Base-by-base conservation (phyloP, 2,329 filamentous ascomycete genomes). In the Curvularia hawaiiensis region DNA sequence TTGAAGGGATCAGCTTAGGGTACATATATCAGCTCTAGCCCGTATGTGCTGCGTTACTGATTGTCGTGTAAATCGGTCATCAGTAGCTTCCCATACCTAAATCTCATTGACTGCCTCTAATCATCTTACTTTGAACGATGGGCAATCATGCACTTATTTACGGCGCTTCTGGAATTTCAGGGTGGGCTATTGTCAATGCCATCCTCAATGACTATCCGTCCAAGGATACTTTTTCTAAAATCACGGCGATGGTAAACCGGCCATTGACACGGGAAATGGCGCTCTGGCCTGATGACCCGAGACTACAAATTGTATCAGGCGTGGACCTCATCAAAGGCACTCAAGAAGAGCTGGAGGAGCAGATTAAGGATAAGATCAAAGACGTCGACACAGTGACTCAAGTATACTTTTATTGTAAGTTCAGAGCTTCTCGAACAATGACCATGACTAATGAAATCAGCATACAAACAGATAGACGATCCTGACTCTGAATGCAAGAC, bases 111-210 rank as follows among this genome's bases (percentile, higher is more conserved):
- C 31, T 20, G 43, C 49, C 24, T 44, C 16, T 24, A 9, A 33
- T 14, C 1, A 14, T 26, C 10, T 22, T 7, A n/a, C 30, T 31
- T 54, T 9, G 14, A 54, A 45, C 43, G 35, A 73, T 70, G 59
- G 60, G 67, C 7, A 72, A 73, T 31, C 70, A 74, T 52, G 73
- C 74, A 54, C 69, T 76, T 38, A 65, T 73, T 39, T 73, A 75
- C 68, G 80, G 80, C 35, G 79, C 79, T 46, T 79, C 78, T 59
- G 80, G 80, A n/a, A 79, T 83, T 51, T 78, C 79, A 3, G 80
- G 80, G 38, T 83, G 80, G 80, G 77, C 80, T 7, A 77, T 83
- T 51, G 78, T 80, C 16, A 82, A 81, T 50, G 75, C 79, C 51
- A 79, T 82, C 39, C 68, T 83, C 12, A 68, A 79, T 44, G 78